Evolutionary conservation across 495 filamentous ascomycete genomes (phyloP), one percentile per base, ranked within the genome.

Genomic region (Peziza echinospora): DNA sequence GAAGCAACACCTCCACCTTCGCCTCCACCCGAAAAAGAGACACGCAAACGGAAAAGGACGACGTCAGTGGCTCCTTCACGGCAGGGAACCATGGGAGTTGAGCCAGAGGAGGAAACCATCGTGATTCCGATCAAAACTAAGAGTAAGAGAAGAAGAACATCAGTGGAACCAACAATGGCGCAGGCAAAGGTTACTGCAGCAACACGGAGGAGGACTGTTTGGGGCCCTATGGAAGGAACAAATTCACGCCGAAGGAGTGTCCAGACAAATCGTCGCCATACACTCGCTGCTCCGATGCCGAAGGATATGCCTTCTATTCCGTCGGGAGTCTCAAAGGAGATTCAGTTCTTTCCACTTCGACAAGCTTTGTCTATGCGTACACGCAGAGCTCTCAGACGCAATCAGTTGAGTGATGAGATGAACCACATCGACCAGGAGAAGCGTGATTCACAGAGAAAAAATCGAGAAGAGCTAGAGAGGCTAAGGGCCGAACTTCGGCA

Each of bases 321-420:
- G 46, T 50, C 16, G 37, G 49, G 45, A 24, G 19, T 60, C 46
- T 47, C 58, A 40, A 49, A 47, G 22, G 52, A 59, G 26, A 45
- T 78, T 0, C 75, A 80, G 44, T 82, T 77, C 50, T 65, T 67
- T 2, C 75, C 78, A 9, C 56, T 80, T 26, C 63, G 65, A 17
- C 68, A 76, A 30, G 65, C 73, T 2, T 53, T 83, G 39, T 73
- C 76, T 45, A 56, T 57, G 22, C 67, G 78, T 8, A 68, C 68
- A 5, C 67, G 68, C 47, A 70, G 78, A 9, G 67, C 75, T n/a
- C 67, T 80, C 13, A 65, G 69, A 21, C 69, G 75, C 7, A 69
- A 70, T 49, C 72, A 75, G n/a, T 58, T 82, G 21, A 78, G 75
- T 49, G 68, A 76, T 55, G 75, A 80, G 52, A 66, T 77, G 44